phyloP scores from a whole-genome alignment of 495 filamentous ascomycete genomes.

The Poronia punctata region DNA sequence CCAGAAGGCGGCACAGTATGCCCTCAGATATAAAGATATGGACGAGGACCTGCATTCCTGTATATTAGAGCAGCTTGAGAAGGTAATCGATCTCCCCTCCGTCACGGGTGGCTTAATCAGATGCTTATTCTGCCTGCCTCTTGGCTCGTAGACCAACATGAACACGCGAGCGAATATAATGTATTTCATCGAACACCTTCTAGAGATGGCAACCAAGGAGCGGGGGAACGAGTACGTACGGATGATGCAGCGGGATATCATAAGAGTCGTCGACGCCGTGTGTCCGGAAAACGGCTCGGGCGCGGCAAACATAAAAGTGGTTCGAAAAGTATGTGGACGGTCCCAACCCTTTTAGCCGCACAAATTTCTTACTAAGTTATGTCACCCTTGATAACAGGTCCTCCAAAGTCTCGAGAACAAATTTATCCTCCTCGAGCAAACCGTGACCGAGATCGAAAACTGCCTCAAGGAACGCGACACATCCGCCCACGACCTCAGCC shows the following conservation, averaged over 20 bases:
- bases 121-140: neutral
- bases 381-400: conserved; percentile 37
- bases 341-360: no score
- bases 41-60: conserved; percentile 96
- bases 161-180: conserved; percentile 98
- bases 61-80: conserved; percentile 90
- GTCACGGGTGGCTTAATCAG: neutral
- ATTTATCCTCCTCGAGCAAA: conserved; percentile 56
- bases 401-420: conserved; percentile 63
- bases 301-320: conserved; percentile 89
- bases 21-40: conserved; percentile 83
- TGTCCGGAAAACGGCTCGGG: conserved; percentile 83
- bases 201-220: conserved; percentile 75
- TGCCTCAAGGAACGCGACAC: conserved; percentile 68
- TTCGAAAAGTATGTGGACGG: conserved; percentile 53
- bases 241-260: conserved; percentile 92
- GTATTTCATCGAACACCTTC: conserved; percentile 95
- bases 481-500: conserved; percentile 28
- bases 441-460: conserved; percentile 70
- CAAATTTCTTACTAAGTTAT: conserved; percentile 1
- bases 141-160: conserved; percentile 64
- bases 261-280: conserved; percentile 80
- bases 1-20: conserved; percentile 91
- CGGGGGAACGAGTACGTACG: conserved; percentile 69
- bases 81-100: conserved; percentile 51